A percentile compares a stretch with the other conserved stretches of the same genome.
Conservation (phyloP, 148 eudicot genomes). For the Pouteria glomerata region DNA sequence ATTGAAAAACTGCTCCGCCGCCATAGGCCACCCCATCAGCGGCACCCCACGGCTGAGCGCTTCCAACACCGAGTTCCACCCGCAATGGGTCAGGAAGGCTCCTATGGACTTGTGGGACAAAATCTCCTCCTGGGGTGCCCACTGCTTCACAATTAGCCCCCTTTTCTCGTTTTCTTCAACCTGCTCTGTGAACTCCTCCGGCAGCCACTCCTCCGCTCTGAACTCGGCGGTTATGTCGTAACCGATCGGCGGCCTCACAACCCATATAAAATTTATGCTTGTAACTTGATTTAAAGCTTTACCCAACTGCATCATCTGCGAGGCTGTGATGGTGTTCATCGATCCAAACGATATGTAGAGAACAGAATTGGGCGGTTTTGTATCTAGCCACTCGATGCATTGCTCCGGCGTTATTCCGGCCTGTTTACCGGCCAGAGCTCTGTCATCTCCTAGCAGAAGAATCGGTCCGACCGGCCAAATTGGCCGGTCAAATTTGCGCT, state of each 20-base stretch:
- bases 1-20: slow-evolving; percentile 54
- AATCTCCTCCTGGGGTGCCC: slow-evolving; percentile 63
- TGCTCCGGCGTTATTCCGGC: slow-evolving; percentile 4
- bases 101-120: slow-evolving; percentile 38
- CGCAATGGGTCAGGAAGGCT: slow-evolving; percentile 49
- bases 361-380: slow-evolving; percentile 38
- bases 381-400: slow-evolving; percentile 37
- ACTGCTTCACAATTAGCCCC: slow-evolving; percentile 37
- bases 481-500: slow-evolving; percentile 26
- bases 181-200: slow-evolving; percentile 30
- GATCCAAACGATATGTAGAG: slow-evolving; percentile 57
- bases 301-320: slow-evolving; percentile 51
- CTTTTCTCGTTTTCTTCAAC: slow-evolving; percentile 11
- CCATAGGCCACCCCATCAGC: slow-evolving; percentile 59
- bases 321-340: slow-evolving; percentile 36
- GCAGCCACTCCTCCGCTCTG: slow-evolving; percentile 40
- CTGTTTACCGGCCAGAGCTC: neutral
- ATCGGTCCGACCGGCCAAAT: slow-evolving; percentile 56
- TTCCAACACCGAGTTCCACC: slow-evolving; percentile 66
- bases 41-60: slow-evolving; percentile 44
- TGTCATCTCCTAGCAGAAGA: slow-evolving; percentile 1
- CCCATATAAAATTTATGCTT: slow-evolving; percentile 52
- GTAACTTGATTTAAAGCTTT: slow-evolving; percentile 31
- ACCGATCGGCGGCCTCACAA: slow-evolving; percentile 57
- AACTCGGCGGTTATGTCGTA: slow-evolving; percentile 25